Conservation (phyloP, 208 protist species). For the Leishmania lainsoni region DNA sequence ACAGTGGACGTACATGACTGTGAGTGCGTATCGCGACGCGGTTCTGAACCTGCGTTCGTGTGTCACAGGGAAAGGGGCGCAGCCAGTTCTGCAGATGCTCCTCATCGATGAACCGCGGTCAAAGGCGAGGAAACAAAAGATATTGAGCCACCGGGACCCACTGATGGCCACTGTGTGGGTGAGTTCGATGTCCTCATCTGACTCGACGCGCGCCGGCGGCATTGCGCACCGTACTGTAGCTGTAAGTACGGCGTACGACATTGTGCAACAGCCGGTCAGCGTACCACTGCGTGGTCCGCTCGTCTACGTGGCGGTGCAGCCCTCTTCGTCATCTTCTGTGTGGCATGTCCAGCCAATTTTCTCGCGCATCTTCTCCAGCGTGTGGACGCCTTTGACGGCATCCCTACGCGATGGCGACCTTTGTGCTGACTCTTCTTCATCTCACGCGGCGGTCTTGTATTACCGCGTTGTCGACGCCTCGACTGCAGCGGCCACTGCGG, state of each 20-base stretch:
- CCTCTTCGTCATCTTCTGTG: background rate
- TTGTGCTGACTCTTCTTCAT: background rate
- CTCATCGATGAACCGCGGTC: conserved; percentile 13
- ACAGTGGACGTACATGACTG: conserved; percentile 37
- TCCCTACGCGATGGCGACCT: background rate
- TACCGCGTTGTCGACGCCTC: conserved; percentile 29
- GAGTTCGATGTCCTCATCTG: conserved; percentile 8
- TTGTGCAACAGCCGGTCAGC: conserved; percentile 22
- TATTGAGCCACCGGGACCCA: background rate
- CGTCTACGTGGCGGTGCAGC: conserved; percentile 27
- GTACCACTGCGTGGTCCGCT: conserved; percentile 20
- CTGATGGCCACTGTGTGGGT: conserved; percentile 22
- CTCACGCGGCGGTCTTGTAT: conserved; percentile 12
- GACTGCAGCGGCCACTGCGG: conserved; percentile 3
- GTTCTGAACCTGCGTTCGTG: conserved; percentile 50
- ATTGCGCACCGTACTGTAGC: conserved; percentile 22
- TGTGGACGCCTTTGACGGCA: conserved; percentile 9
- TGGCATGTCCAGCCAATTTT: conserved; percentile 16
- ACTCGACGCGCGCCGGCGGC: background rate
- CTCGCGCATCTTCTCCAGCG: conserved; percentile 14
- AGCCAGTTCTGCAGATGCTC: conserved; percentile 34
- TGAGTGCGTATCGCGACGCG: conserved; percentile 51
- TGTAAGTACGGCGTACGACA: conserved; percentile 3
- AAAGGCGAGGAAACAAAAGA: background rate
- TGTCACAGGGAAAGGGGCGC: conserved; percentile 2